These are phyloP conservation scores for Bothriochloa decipiens DNA, from an alignment of 176 grass and related monocot species.

Conservation along the genomic window DNA sequence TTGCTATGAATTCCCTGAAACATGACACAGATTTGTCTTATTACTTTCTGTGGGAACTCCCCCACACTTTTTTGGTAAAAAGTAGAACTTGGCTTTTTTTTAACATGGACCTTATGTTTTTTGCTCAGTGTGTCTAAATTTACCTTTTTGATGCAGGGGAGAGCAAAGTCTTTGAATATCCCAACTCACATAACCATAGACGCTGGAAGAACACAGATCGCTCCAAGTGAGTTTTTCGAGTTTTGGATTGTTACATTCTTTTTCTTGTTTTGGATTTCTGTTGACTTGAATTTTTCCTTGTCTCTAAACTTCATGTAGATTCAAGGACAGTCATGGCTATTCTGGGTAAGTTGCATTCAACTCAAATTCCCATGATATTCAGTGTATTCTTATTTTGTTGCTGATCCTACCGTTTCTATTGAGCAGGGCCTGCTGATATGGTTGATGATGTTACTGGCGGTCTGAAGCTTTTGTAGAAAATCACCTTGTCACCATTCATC, in stretches of 20 bases:
- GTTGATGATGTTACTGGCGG: conserved; percentile 82
- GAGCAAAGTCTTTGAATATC: conserved; percentile 86
- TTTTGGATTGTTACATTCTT: not conserved
- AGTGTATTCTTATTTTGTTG: not conserved
- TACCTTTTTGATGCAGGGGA: conserved; percentile 53
- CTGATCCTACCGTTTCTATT: conserved; percentile 25
- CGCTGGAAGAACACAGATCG: conserved; percentile 97
- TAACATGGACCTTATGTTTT: not conserved
- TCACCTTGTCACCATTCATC: not conserved
- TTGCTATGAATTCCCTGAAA: not conserved
- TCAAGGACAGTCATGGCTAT: conserved; percentile 90
- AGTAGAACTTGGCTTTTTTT: not conserved
- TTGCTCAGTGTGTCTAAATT: not conserved
- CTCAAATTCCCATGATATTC: not conserved
- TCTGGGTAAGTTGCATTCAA: conserved; percentile 58
- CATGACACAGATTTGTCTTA: not conserved
- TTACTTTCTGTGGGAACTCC: not conserved
- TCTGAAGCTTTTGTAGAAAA: conserved; percentile 67
- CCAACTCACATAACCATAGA: conserved; percentile 95
- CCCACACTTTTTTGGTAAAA: not conserved
- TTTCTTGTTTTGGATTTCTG: not conserved
- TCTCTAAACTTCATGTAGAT: conserved; percentile 52
- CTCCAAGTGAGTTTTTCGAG: conserved; percentile 69
- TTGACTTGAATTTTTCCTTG: not conserved
- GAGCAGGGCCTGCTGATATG: conserved; percentile 75